phyloP scores from a whole-genome alignment of 2,329 filamentous ascomycete genomes.

The Arachnomyces sp. region DNA sequence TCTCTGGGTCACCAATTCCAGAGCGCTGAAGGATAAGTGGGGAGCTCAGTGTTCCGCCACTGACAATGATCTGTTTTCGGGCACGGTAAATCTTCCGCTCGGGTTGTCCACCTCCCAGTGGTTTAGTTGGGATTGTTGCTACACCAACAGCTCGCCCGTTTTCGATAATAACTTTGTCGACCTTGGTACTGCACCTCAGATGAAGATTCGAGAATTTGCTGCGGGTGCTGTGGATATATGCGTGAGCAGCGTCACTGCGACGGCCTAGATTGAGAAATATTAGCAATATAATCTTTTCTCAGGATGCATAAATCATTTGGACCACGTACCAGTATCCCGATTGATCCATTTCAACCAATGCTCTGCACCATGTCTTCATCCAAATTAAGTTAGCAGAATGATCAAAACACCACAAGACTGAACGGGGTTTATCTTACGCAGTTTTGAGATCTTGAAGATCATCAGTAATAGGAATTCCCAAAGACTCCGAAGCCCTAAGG shows the following conservation, averaged over 20 bases:
- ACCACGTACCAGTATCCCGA: conserved; percentile 43
- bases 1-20: conserved; percentile 65
- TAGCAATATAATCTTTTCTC: background rate
- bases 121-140: conserved; percentile 63
- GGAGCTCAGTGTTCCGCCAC: conserved; percentile 64
- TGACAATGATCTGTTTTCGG: conserved; percentile 67
- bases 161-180: conserved; percentile 69
- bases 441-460: conserved; percentile 63
- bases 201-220: conserved; percentile 64
- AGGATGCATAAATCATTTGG: background rate
- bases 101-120: conserved; percentile 48
- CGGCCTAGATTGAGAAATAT: conserved; percentile 41
- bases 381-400: background rate
- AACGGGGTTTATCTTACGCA: conserved; percentile 18
- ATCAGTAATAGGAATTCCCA: conserved; percentile 67
- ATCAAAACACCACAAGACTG: too few species aligned
- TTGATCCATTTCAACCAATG: conserved; percentile 88
- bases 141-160: conserved; percentile 65
- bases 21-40: conserved; percentile 69
- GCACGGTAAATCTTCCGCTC: conserved; percentile 56
- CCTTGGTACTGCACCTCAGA: conserved; percentile 66
- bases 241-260: conserved; percentile 69
- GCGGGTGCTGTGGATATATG: conserved; percentile 69
- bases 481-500: conserved; percentile 62
- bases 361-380: conserved; percentile 56